phyloP scores from a whole-genome alignment of 2,329 filamentous ascomycete species.

The Pezicula radicicola region DNA sequence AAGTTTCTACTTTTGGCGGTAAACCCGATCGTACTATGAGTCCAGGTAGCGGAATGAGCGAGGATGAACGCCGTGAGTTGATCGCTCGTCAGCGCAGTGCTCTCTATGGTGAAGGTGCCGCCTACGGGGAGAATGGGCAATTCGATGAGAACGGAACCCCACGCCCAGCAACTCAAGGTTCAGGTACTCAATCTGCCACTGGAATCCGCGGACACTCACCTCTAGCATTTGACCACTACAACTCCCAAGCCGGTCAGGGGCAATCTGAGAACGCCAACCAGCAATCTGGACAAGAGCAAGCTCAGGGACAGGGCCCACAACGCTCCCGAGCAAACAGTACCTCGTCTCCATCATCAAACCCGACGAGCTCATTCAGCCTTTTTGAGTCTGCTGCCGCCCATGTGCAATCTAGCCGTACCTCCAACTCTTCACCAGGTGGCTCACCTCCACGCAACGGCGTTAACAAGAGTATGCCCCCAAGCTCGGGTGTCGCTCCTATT shows the following conservation, averaged over 20 bases:
- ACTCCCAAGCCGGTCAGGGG: slow-evolving; percentile 30
- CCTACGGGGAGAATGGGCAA: slow-evolving; percentile 63
- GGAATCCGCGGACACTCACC: slow-evolving; percentile 76
- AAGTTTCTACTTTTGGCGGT: slow-evolving; percentile 60
- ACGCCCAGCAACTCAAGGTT: slow-evolving; percentile 64
- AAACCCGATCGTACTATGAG: slow-evolving; percentile 87
- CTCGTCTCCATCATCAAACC: slow-evolving; percentile 74
- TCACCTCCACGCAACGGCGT: slow-evolving; percentile 73
- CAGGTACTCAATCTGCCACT: slow-evolving; percentile 54
- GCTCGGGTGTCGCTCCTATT: slow-evolving; percentile 79
- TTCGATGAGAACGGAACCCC: slow-evolving; percentile 67
- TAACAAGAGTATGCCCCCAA: slow-evolving; percentile 46
- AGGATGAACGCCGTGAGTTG: slow-evolving; percentile 93
- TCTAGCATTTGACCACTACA: slow-evolving; percentile 71
- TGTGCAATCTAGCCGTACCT: slow-evolving; percentile 69
- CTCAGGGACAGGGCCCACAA: slow-evolving; percentile 26
- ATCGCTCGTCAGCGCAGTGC: slow-evolving; percentile 95
- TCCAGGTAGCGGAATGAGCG: slow-evolving; percentile 78
- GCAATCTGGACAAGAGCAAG: slow-evolving; percentile 41
- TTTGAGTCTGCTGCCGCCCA: slow-evolving; percentile 59
- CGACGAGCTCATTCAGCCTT: slow-evolving; percentile 53
- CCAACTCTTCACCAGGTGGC: slow-evolving; percentile 79
- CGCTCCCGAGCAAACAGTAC: slow-evolving; percentile 78
- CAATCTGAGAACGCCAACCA: slow-evolving; percentile 15
- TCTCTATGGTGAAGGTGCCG: slow-evolving; percentile 75